These are phyloP conservation scores for Cladophialophora immunda DNA, from an alignment of 2,329 filamentous ascomycete genomes.

Conservation along the genomic window DNA sequence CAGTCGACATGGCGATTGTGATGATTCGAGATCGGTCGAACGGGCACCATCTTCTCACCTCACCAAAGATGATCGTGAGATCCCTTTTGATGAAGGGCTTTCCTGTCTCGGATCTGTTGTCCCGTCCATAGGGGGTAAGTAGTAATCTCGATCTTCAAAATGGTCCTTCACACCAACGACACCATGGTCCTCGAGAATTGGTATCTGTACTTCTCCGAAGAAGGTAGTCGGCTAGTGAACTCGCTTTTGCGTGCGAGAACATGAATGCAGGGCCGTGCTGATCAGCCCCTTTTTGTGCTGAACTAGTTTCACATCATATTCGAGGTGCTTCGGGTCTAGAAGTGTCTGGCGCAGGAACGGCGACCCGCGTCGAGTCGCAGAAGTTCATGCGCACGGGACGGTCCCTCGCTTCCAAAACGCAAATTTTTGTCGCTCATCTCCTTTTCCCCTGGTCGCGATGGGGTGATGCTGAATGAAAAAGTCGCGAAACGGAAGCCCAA, in stretches of 20 bases:
- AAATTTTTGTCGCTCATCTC: neutral
- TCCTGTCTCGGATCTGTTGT: conserved; percentile 9
- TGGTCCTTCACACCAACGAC: neutral
- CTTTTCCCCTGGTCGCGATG: neutral
- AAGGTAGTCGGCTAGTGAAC: neutral
- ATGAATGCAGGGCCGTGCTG: conserved; percentile 12
- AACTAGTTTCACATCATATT: conserved; percentile 9
- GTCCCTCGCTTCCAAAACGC: conserved; percentile 14
- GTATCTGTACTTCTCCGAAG: neutral
- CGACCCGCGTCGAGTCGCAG: conserved; percentile 2
- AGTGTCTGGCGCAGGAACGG: conserved; percentile 11
- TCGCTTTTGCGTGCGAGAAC: neutral
- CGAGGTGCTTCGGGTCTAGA: conserved; percentile 6
- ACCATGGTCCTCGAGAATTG: neutral
- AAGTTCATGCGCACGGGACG: conserved; percentile 10
- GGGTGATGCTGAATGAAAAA: neutral
- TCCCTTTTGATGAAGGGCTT: neutral
- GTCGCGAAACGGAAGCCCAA: neutral
- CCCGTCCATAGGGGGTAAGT: conserved; percentile 13
- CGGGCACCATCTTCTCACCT: neutral
- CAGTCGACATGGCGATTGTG: neutral
- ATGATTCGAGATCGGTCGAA: neutral
- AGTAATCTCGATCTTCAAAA: neutral
- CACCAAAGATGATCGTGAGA: neutral
- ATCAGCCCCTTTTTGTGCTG: conserved; percentile 5